Percentiles rank a stretch among this genome's conserved stretches.
Evolutionary conservation across 1,284 basidiomycete species (phyloP).

Genomic region (Tremellales sp.): DNA sequence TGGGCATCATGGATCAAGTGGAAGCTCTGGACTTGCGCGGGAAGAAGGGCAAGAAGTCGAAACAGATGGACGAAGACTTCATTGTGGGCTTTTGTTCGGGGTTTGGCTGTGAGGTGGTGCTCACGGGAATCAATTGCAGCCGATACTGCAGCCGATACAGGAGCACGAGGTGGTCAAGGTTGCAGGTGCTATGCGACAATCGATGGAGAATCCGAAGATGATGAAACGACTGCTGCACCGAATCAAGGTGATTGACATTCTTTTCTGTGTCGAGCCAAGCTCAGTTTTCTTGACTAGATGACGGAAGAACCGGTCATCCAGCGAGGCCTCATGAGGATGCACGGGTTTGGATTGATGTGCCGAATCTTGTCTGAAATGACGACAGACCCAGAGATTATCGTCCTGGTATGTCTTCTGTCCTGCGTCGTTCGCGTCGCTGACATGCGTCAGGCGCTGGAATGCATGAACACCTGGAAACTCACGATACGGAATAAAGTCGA

Average conservation of each 20-base stretch:
- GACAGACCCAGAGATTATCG: conserved; percentile 67
- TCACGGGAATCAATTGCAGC: conserved; percentile 32
- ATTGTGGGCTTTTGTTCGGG: conserved; percentile 54
- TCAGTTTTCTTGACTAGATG: conserved; percentile 55
- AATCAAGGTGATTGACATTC: conserved; percentile 61
- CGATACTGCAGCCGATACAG: conserved; percentile 65
- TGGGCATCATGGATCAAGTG: conserved; percentile 90
- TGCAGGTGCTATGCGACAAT: conserved; percentile 85
- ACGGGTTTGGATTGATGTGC: conserved; percentile 89
- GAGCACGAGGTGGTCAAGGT: conserved; percentile 84
- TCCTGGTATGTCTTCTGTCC: conserved; percentile 56
- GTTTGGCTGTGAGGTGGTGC: neutral
- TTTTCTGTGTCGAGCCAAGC: neutral
- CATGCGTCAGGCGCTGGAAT: conserved; percentile 61
- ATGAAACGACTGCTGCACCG: conserved; percentile 79
- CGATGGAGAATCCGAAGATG: conserved; percentile 72
- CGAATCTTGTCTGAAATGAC: conserved; percentile 73
- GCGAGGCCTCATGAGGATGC: conserved; percentile 83
- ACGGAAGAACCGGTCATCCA: conserved; percentile 77
- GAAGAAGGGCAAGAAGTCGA: conserved; percentile 82
- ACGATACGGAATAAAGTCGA: conserved; percentile 89
- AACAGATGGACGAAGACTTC: conserved; percentile 92
- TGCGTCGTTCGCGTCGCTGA: too few relatives aligned
- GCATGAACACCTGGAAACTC: conserved; percentile 74
- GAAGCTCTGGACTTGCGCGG: conserved; percentile 74